Evolutionary conservation across 2,329 filamentous ascomycete genomes (phyloP).

Genomic region (Ophiostoma triangulosporum): DNA sequence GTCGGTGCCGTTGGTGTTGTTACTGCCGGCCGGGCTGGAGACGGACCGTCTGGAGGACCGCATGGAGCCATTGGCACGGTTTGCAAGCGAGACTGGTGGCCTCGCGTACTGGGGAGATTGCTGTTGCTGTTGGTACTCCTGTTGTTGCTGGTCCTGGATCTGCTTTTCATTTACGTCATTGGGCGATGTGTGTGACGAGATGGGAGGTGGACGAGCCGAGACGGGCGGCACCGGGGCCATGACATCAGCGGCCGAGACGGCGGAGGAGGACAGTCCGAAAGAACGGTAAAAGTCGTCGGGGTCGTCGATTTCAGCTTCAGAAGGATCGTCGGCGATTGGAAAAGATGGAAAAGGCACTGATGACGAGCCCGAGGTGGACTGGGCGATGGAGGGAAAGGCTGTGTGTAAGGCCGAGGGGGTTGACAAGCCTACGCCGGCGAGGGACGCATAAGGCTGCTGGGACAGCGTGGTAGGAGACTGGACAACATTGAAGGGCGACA

Average conservation of each 20-base stretch:
- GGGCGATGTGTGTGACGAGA: not conserved
- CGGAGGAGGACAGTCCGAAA: slow-evolving; percentile 4
- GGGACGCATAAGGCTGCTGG: not conserved
- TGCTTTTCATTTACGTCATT: slow-evolving; percentile 23
- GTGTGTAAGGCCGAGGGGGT: not conserved
- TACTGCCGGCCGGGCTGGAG: slow-evolving; percentile 38
- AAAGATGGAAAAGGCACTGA: not conserved
- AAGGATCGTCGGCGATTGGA: slow-evolving; percentile 14
- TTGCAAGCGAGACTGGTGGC: slow-evolving; percentile 26
- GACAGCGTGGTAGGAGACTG: not conserved
- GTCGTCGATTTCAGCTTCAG: slow-evolving; percentile 4
- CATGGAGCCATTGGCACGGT: slow-evolving; percentile 23
- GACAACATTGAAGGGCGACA: slow-evolving; percentile 1
- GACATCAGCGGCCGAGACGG: slow-evolving; percentile 16
- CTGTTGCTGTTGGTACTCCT: not conserved
- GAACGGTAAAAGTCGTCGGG: slow-evolving; percentile 14
- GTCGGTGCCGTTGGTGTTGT: slow-evolving; percentile 14
- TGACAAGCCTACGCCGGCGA: not conserved
- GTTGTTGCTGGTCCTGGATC: slow-evolving; percentile 13
- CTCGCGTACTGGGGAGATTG: slow-evolving; percentile 16
- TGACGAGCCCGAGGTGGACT: not conserved
- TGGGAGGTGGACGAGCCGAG: slow-evolving; percentile 15
- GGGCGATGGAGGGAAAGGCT: not conserved
- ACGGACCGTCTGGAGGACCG: slow-evolving; percentile 38
- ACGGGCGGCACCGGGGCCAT: slow-evolving; percentile 28